Evolutionary conservation across 345 rosid species (phyloP).

Genomic region (Lepidium aucheri): DNA sequence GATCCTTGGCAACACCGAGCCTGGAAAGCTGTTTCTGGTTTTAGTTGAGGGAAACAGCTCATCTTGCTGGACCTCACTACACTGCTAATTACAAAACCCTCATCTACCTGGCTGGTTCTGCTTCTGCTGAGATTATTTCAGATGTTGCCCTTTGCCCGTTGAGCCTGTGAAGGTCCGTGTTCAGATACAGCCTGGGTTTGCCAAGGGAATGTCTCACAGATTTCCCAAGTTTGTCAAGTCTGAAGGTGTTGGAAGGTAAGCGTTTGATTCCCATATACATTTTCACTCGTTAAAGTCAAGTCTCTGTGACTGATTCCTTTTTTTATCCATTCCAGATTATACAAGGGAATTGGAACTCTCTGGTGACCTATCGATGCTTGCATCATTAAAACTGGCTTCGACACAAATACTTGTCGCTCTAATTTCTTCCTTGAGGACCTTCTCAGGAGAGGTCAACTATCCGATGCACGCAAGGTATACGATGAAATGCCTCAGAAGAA

Average conservation of each 20-base stretch:
- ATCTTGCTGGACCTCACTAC: slow-evolving; percentile 84
- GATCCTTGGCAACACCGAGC: no score
- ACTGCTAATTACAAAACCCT: slow-evolving; percentile 60
- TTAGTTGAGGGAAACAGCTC: no score
- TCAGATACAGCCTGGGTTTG: slow-evolving; percentile 99
- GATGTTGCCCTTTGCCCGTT: slow-evolving; percentile 85
- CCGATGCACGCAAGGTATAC: slow-evolving; percentile 55
- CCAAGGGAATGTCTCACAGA: slow-evolving; percentile 69
- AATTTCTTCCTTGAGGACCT: slow-evolving; percentile 39
- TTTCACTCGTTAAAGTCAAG: neutral
- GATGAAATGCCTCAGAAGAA: slow-evolving; percentile 71
- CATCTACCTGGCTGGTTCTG: slow-evolving; percentile 77
- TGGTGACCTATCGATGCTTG: slow-evolving; percentile 42
- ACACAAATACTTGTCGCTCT: slow-evolving; percentile 51
- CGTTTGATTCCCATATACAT: neutral
- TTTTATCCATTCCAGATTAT: no score
- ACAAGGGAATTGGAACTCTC: no score
- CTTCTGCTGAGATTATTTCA: slow-evolving; percentile 86
- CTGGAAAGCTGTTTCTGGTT: no score
- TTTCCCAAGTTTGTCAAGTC: slow-evolving; percentile 81
- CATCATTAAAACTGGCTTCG: slow-evolving; percentile 72
- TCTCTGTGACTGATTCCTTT: neutral
- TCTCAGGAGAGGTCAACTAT: slow-evolving; percentile 34
- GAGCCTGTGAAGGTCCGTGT: slow-evolving; percentile 98
- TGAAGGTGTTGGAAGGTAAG: slow-evolving; percentile 76